Conservation (phyloP, 2,329 filamentous ascomycete species). For the Diplocarpon rosae region DNA sequence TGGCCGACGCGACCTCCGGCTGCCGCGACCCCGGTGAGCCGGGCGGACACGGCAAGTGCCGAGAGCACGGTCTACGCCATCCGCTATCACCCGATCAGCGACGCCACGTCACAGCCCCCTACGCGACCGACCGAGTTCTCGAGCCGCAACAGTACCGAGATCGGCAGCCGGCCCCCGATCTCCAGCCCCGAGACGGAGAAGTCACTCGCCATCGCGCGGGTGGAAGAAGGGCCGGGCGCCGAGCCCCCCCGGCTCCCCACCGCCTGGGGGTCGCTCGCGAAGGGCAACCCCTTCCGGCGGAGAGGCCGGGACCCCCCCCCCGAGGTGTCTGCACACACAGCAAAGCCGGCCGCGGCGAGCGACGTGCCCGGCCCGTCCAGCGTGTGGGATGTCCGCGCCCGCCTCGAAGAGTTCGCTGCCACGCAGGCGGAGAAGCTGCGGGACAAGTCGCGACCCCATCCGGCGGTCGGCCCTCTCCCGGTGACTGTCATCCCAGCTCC, state of each 20-base stretch:
- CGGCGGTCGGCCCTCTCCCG: conserved; percentile 43
- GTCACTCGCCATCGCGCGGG: conserved; percentile 13
- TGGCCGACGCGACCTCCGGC: conserved; percentile 47
- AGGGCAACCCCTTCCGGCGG: conserved; percentile 23
- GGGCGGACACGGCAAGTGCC: conserved; percentile 51
- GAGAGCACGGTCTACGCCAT: conserved; percentile 55
- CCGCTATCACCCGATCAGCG: conserved; percentile 47
- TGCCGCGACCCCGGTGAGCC: conserved; percentile 45
- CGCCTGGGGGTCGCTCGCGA: conserved; percentile 17
- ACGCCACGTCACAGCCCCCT: conserved; percentile 20
- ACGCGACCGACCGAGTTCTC: conserved; percentile 8
- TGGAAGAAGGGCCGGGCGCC: conserved; percentile 9
- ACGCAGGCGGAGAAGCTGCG: conserved; percentile 49
- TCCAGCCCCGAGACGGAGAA: conserved; percentile 16
- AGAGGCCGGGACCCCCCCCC: conserved; percentile 22
- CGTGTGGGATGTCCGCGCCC: conserved; percentile 45
- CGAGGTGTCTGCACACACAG: conserved; percentile 25
- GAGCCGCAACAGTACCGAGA: conserved; percentile 21
- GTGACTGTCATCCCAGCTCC: conserved; percentile 52
- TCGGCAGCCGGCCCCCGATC: conserved; percentile 6
- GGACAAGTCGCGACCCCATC: conserved; percentile 40
- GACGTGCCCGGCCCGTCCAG: conserved; percentile 13
- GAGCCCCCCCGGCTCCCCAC: conserved; percentile 2
- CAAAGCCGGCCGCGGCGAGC: conserved; percentile 10
- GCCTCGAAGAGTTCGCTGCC: conserved; percentile 50